These are phyloP conservation scores for Gracilaria gracilis DNA, from an alignment of 23 red algal species.

Conservation along the genomic window DNA sequence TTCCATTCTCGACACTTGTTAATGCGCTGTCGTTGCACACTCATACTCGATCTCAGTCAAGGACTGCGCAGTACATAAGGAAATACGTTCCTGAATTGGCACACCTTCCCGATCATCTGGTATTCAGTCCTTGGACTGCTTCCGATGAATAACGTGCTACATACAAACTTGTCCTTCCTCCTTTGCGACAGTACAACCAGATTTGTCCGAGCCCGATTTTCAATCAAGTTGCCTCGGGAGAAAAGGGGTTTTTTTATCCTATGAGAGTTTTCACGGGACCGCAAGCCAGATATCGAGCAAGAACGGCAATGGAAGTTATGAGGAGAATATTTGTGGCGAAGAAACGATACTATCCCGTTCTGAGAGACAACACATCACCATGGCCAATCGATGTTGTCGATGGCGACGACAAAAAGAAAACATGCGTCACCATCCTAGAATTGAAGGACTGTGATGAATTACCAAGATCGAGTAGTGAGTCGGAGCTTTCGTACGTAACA, in stretches of 20 bases:
- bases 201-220: neutral
- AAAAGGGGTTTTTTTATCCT: slow-evolving; percentile 62
- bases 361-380: slow-evolving; percentile 2
- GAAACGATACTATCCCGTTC: neutral
- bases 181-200: slow-evolving; percentile 23
- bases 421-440: neutral
- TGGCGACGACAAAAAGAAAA: neutral
- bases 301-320: slow-evolving; percentile 83
- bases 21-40: slow-evolving; percentile 76
- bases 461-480: neutral
- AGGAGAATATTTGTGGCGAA: slow-evolving; percentile 67
- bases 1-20: slow-evolving; percentile 88
- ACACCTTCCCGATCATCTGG: slow-evolving; percentile 62
- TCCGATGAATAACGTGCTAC: slow-evolving; percentile 45
- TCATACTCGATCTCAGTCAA: slow-evolving; percentile 50
- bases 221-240: neutral
- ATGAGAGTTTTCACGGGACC: slow-evolving; percentile 66
- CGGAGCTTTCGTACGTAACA: neutral
- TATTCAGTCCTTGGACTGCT: slow-evolving; percentile 85
- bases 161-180: slow-evolving; percentile 11
- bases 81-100: slow-evolving; percentile 89
- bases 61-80: slow-evolving; percentile 74
- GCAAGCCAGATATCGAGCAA: slow-evolving; percentile 72
- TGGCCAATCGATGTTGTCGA: neutral
- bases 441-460: neutral